Conservation (phyloP, 768 basidiomycete species). For the Termitomyces sp. region DNA sequence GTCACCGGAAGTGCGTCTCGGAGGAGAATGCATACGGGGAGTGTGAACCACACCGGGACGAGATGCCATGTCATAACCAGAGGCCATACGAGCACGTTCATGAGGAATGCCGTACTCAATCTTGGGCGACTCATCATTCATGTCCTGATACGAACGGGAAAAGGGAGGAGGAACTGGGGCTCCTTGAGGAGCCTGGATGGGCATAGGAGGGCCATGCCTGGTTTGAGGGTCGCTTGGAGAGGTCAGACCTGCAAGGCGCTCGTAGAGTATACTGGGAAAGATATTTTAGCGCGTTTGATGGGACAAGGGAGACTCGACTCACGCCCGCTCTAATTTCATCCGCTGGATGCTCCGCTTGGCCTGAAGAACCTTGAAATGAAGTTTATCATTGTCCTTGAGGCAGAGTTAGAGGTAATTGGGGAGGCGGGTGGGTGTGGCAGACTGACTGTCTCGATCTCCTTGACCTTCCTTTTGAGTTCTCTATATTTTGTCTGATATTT, state of each 20-base stretch:
- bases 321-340: conserved; percentile 89
- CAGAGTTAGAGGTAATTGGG: conserved; percentile 18
- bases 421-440: conserved; percentile 12
- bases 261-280: conserved; percentile 62
- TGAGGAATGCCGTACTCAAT: conserved; percentile 50
- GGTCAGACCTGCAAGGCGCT: conserved; percentile 64
- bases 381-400: conserved; percentile 82
- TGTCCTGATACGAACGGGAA: conserved; percentile 36
- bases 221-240: conserved; percentile 52
- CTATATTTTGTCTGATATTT: conserved; percentile 89
- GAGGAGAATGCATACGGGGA: conserved; percentile 36
- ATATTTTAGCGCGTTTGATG: conserved; percentile 16
- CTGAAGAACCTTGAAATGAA: conserved; percentile 76
- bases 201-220: conserved; percentile 32
- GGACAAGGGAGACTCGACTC: conserved; percentile 35
- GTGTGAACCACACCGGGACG: conserved; percentile 17
- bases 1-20: conserved; percentile 35
- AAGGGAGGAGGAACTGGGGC: conserved; percentile 34
- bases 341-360: conserved; percentile 83
- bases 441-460: conserved; percentile 80
- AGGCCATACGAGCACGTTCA: conserved; percentile 44
- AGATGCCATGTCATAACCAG: conserved; percentile 41
- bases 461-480: conserved; percentile 84
- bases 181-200: conserved; percentile 32
- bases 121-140: conserved; percentile 38